Base-by-base conservation (phyloP, 352 stramenopile species). In the Discostella stelligera region DNA sequence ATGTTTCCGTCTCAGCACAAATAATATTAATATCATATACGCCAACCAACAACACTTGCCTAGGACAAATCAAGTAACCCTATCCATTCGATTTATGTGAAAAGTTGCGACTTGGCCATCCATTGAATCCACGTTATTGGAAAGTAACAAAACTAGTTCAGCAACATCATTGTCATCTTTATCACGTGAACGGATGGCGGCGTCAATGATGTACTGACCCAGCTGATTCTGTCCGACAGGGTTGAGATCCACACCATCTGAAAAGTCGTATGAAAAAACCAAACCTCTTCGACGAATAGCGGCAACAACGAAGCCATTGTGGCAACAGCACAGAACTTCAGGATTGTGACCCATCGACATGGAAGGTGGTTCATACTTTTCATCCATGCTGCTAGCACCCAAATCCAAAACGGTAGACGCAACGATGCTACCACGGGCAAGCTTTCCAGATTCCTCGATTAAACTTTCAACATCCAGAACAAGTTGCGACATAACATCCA, bases 181-280 rank as follows among this genome's bases (percentile, higher is more conserved):
- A 44, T 79, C 69, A 44, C 72, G 77, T 62, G 82, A 82, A 37
- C 87, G 76, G 71, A 93, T 85, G 10, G 87, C 84, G 61, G 80
- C 87, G 86, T 94, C 89, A 5, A 94, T 80, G 48, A 94, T 76
- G 76, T 88, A 94, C 18, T 90, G 88, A 18, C 68, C 83, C n/a
- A 93, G 70, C 50, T 66, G 68, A 72, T 85, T 86, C 64, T 84
- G 64, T 18, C 83, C 84, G 61, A 91, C 80, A 44, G 91, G 72
- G 54, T 77, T 71, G 23, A 92, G 67, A 48, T 84, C 77, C 6
- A 73, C 80, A 16, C 74, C 82, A 74, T 82, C 74, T 41, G 74
- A 79, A n/a, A 94, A 84, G 66, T 90, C 75, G 59, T 89, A 94
- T 7, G 75, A 82, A 61, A 88, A 84, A 11, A 92, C 71, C 20